Evolutionary conservation across 179 eudicot species (phyloP), one percentile per base, ranked within the genome.

Genomic region (Drosera spatulata): DNA sequence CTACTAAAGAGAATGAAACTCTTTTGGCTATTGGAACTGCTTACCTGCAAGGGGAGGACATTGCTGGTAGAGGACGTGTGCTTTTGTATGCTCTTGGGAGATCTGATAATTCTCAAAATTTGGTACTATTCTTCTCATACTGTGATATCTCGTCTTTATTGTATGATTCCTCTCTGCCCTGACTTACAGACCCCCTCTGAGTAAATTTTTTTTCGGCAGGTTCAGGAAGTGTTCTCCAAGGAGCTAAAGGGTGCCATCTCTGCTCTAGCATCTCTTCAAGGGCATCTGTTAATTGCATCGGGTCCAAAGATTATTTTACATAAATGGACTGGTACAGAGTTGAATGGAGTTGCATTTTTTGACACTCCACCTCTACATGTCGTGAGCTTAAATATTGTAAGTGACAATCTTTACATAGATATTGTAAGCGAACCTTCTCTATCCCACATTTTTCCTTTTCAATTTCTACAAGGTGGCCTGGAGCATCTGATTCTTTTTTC

Each of bases 1-100:
- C 93, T 33, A 82, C 79, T 6, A 87, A 77, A 71, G 91, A 79
- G 65, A 90, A 87, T 56, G 97, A 86, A 75, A 94, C 97, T n/a
- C 94, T 94, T 61, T 72, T 94, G 75, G 97, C 97, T 12, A 63
- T 94, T 65, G 99, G 99, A 60, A 94, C 99, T 62, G 99, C 99
- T 67, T 94, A 86, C 73, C 88, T 83, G 46, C 99, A 94, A 79
- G 99, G 99, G 39, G 99, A 94, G 79, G 99, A 94, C 82, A 94
- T 94, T 48, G 97, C 99, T 40, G 99, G 88, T 13, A 81, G 99
- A 79, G 99, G 99, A 38, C 94, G 99, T 53, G 91, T 94, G 59
- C 91, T 94, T 52, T 82, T 94, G 74, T 86, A 73, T 72, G 80
- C 99, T 60, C 77, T 87, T 56, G 96, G 88, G 68, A 80, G 72